Percentiles rank a stretch among this genome's conserved stretches.
These are phyloP conservation scores for Striga asiatica DNA, from an alignment of 257 asterid species.

Conservation along the genomic window DNA sequence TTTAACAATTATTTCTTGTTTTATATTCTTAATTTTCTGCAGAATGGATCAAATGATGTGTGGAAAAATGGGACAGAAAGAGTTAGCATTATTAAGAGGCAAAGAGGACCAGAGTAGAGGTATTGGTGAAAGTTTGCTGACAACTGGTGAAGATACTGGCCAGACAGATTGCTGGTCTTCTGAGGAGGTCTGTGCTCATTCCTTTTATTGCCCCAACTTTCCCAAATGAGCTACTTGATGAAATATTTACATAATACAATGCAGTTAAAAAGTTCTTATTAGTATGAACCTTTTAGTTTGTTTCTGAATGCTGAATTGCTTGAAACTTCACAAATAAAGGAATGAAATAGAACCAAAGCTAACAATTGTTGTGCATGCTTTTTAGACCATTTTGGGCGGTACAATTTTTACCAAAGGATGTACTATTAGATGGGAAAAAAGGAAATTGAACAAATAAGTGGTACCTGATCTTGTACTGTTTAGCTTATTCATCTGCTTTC, in stretches of 20 bases:
- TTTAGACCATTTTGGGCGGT: neutral
- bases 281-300: conserved; percentile 4
- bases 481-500: no score
- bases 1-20: no score
- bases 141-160: conserved; percentile 31
- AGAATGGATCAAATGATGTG: conserved; percentile 98
- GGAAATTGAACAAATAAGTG: no score
- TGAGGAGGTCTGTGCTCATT: conserved; percentile 43
- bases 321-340: conserved; percentile 8
- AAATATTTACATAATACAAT: neutral
- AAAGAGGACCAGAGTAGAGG: conserved; percentile 36
- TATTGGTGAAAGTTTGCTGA: conserved; percentile 32
- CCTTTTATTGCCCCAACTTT: conserved; percentile 11
- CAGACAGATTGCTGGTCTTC: conserved; percentile 31
- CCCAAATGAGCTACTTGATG: conserved; percentile 1
- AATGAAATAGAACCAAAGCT: neutral
- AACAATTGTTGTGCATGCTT: neutral
- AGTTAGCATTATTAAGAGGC: conserved; percentile 49
- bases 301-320: neutral
- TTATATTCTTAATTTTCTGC: conserved; percentile 20
- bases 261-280: neutral
- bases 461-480: no score
- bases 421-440: no score
- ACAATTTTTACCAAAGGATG: no score
- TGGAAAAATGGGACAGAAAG: conserved; percentile 58